Evolutionary conservation across 2,329 filamentous ascomycete genomes (phyloP).

Genomic region (Onygenales sp.): DNA sequence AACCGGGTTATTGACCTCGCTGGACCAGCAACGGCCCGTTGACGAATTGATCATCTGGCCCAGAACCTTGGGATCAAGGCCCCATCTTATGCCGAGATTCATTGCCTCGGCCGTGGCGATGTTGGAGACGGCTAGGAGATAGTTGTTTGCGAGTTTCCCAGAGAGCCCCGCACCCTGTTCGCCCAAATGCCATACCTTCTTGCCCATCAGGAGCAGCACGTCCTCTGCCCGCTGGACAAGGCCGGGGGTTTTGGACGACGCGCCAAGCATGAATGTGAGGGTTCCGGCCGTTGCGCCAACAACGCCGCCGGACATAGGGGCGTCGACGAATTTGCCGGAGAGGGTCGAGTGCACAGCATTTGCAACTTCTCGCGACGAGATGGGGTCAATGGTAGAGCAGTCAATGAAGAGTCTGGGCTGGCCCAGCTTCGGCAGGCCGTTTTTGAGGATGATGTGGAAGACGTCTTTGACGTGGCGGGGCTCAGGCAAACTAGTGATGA

Average conservation of each 20-base stretch:
- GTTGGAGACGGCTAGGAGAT: slow-evolving; percentile 88
- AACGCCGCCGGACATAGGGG: slow-evolving; percentile 93
- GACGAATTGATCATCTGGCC: slow-evolving; percentile 85
- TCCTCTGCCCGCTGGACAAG: slow-evolving; percentile 57
- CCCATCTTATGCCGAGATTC: slow-evolving; percentile 56
- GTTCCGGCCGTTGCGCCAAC: slow-evolving; percentile 82
- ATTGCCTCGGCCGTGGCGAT: slow-evolving; percentile 60
- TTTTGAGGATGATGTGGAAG: slow-evolving; percentile 64
- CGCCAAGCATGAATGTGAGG: slow-evolving; percentile 92
- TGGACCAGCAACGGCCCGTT: slow-evolving; percentile 93
- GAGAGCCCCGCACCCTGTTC: slow-evolving; percentile 75
- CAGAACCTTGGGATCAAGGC: slow-evolving; percentile 56
- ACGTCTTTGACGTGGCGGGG: slow-evolving; percentile 79
- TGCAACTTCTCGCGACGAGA: slow-evolving; percentile 70
- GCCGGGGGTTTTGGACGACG: slow-evolving; percentile 36
- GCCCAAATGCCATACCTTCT: slow-evolving; percentile 76
- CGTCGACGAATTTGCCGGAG: slow-evolving; percentile 76
- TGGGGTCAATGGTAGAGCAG: slow-evolving; percentile 90
- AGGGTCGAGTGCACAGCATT: slow-evolving; percentile 55
- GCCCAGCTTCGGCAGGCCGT: slow-evolving; percentile 42
- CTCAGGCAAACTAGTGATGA: slow-evolving; percentile 84
- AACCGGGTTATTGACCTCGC: slow-evolving; percentile 91
- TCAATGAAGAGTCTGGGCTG: slow-evolving; percentile 79
- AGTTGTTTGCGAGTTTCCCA: slow-evolving; percentile 95
- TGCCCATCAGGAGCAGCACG: slow-evolving; percentile 73